Conservation (phyloP, 306 rosid genomes). For the Morella rubra region DNA sequence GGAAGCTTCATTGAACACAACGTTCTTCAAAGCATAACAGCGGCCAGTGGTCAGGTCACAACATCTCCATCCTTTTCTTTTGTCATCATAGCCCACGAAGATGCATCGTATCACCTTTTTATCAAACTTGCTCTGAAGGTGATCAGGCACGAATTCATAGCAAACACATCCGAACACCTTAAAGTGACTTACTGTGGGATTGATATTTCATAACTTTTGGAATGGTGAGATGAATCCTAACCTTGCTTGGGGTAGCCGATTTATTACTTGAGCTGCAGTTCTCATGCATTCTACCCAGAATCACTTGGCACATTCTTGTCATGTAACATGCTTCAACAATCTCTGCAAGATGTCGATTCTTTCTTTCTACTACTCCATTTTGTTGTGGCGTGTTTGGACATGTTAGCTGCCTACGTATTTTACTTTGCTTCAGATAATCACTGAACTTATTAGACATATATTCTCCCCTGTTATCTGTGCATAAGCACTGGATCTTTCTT, state of each 20-base stretch:
- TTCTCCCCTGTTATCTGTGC: neutral
- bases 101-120: neutral
- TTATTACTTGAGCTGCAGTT: no score
- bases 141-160: neutral
- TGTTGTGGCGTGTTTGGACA: neutral
- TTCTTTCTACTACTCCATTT: slow-evolving; percentile 1
- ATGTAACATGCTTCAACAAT: neutral
- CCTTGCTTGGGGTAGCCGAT: no score
- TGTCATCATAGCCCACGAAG: neutral
- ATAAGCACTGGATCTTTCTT: neutral
- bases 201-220: no score
- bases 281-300: neutral
- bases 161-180: neutral
- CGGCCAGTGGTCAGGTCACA: no score
- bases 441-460: neutral
- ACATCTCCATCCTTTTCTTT: no score
- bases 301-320: neutral
- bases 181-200: no score
- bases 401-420: neutral
- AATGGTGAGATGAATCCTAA: no score
- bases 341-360: slow-evolving; percentile 2
- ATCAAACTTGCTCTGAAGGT: neutral
- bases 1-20: no score
- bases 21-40: no score
- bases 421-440: neutral